Percentiles rank a stretch among this genome's conserved stretches.
phyloP scores from a whole-genome alignment of 352 stramenopile species.

The Globisporangium parvum region DNA sequence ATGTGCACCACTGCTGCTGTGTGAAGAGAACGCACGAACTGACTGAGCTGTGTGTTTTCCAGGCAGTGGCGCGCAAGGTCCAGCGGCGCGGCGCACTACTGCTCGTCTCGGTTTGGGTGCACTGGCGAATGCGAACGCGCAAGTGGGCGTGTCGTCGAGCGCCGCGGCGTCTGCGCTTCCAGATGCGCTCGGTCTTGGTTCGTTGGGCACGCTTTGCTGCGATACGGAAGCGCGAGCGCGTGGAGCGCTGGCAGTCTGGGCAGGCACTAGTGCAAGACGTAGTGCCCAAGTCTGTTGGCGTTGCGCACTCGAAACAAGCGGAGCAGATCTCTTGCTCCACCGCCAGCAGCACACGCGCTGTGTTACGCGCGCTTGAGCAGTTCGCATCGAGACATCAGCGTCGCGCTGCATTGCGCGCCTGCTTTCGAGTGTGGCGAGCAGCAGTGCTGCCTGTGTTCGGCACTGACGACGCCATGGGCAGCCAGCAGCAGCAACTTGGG shows the following conservation, averaged over 20 bases:
- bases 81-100: neutral
- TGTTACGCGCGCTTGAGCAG: neutral
- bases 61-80: neutral
- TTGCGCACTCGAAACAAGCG: neutral
- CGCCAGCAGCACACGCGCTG: neutral
- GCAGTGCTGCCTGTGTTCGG: too few species aligned
- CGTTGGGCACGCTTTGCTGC: conserved; percentile 5
- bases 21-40: neutral
- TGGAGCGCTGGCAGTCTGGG: neutral
- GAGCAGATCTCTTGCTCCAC: neutral
- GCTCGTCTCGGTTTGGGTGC: conserved; percentile 5
- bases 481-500: neutral
- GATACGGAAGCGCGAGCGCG: neutral
- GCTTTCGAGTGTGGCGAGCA: neutral
- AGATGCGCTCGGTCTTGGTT: neutral
- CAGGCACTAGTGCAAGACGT: neutral
- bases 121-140: conserved; percentile 1
- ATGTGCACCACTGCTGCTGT: too few species aligned
- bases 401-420: neutral
- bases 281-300: too few species aligned
- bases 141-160: conserved; percentile 1
- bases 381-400: neutral
- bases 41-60: neutral
- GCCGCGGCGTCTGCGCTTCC: conserved; percentile 5
- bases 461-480: neutral